A percentile compares a stretch with the other conserved stretches of the same genome.
These are phyloP conservation scores for Kluyveromyces marxianus DNA, from an alignment of 1,139 yeast species.

Conservation along the genomic window DNA sequence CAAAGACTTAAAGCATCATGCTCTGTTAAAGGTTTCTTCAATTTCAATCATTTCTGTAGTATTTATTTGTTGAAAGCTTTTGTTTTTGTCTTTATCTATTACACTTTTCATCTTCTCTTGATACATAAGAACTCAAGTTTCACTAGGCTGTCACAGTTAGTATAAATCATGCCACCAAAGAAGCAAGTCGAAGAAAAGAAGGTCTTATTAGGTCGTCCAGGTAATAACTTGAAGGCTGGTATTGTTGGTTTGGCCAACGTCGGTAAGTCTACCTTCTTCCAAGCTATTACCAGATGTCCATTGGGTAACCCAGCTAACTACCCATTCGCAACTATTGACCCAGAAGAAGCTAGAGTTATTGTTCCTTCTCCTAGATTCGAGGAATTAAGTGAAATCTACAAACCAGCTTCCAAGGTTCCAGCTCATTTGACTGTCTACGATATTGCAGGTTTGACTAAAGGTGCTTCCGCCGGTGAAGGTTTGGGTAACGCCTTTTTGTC, in stretches of 20 bases:
- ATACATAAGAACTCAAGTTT: too few species aligned
- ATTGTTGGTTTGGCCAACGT: conserved; percentile 96
- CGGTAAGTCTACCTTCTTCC: conserved; percentile 90
- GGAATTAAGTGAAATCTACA: conserved; percentile 59
- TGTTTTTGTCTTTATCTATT: too few species aligned
- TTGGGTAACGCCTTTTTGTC: conserved; percentile 97
- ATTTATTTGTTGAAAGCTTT: not conserved
- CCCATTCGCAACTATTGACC: conserved; percentile 98
- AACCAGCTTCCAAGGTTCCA: conserved; percentile 83
- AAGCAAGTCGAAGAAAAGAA: conserved; percentile 86
- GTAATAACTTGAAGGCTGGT: conserved; percentile 92
- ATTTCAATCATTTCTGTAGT: not conserved
- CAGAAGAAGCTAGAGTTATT: conserved; percentile 96
- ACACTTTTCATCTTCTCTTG: too few species aligned
- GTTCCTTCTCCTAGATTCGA: conserved; percentile 93
- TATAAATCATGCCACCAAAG: conserved; percentile 76
- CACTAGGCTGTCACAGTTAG: too few species aligned
- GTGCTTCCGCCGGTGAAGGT: conserved; percentile 97
- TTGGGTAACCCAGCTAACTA: conserved; percentile 98
- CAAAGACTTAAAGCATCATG: not conserved
- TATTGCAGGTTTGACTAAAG: conserved; percentile 96
- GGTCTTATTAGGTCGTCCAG: conserved; percentile 93
- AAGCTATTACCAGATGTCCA: conserved; percentile 82
- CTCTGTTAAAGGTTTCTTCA: not conserved
- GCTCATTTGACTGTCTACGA: conserved; percentile 92